phyloP scores from a whole-genome alignment of 257 asterid species.

The Cinchona pubescens region DNA sequence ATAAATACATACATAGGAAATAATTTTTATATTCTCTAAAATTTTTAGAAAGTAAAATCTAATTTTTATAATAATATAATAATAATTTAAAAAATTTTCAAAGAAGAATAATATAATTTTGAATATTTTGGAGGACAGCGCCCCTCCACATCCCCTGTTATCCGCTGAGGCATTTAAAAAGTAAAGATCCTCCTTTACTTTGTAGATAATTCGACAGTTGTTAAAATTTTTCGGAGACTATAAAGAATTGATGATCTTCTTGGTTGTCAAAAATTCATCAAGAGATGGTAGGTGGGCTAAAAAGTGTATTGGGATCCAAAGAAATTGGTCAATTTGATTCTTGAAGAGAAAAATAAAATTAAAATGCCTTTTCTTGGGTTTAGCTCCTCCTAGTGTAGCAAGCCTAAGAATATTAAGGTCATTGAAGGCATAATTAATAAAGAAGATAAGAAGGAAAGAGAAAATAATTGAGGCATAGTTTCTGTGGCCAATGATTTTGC shows the following conservation, averaged over 20 bases:
- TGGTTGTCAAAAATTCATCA: background rate
- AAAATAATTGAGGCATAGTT: slow-evolving; percentile 1
- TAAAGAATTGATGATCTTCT: background rate
- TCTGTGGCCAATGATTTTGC: slow-evolving; percentile 18
- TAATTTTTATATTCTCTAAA: no score
- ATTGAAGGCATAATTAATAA: slow-evolving; percentile 21
- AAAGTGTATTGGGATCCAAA: background rate
- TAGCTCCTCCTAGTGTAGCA: background rate
- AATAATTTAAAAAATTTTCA: no score
- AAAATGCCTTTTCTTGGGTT: background rate
- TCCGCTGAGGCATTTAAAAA: no score
- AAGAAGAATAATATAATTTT: no score
- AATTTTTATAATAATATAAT: no score
- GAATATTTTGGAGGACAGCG: no score
- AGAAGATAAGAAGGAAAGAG: slow-evolving; percentile 19
- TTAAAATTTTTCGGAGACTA: no score
- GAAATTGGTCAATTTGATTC: background rate
- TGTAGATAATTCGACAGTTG: no score
- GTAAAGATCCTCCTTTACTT: no score
- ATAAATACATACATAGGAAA: no score
- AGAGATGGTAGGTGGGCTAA: slow-evolving; percentile 3
- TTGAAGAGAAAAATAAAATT: background rate
- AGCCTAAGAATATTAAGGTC: slow-evolving; percentile 24
- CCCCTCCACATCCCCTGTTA: no score
- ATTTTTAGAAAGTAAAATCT: no score